A percentile compares a stretch with the other conserved stretches of the same genome.
Conservation (phyloP, 176 grass and related monocot genomes). For the Carex kokanica region DNA sequence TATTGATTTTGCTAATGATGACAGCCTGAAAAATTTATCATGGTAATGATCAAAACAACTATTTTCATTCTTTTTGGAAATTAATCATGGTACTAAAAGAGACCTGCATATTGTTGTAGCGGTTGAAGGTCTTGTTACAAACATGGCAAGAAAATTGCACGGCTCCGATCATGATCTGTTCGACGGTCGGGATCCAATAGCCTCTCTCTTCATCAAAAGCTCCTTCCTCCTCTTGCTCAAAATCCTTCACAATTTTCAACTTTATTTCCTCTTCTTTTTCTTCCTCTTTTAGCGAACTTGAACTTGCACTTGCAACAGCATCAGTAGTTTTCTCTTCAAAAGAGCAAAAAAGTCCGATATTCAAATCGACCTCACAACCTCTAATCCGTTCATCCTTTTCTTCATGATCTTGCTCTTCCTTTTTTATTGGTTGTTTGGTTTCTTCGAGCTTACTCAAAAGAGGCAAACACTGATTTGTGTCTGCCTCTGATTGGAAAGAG, state of each 20-base stretch:
- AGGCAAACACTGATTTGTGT: conserved; percentile 45
- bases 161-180: conserved; percentile 78
- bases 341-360: conserved; percentile 45
- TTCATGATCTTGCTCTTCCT: conserved; percentile 27
- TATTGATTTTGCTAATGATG: not conserved
- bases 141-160: conserved; percentile 85
- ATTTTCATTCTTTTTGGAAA: not conserved
- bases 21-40: not conserved
- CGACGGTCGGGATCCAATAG: conserved; percentile 81
- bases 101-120: conserved; percentile 98
- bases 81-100: not conserved
- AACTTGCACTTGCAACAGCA: not conserved
- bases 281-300: conserved; percentile 17
- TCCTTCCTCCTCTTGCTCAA: conserved; percentile 19
- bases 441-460: conserved; percentile 71
- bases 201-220: conserved; percentile 13
- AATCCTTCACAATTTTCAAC: conserved; percentile 18
- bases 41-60: not conserved
- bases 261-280: not conserved
- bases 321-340: conserved; percentile 24
- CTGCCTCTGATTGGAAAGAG: not conserved
- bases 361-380: conserved; percentile 45
- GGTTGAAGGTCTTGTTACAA: conserved; percentile 86
- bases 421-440: conserved; percentile 7
- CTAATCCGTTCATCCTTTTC: conserved; percentile 1